Conservation (phyloP, 1,284 basidiomycete species). For the Trametes polyzona region DNA sequence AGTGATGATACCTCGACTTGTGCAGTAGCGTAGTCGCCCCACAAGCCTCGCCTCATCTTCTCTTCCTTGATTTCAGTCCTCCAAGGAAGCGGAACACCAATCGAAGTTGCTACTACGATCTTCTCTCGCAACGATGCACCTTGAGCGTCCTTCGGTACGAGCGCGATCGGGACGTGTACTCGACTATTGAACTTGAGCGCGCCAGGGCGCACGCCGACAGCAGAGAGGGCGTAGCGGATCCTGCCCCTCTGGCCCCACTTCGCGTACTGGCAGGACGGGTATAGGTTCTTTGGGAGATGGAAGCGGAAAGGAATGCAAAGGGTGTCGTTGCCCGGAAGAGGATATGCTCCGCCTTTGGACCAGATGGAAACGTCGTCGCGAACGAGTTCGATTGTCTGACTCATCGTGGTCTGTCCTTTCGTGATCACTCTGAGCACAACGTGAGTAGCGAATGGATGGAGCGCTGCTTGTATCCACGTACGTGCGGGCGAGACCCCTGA, state of each 20-base stretch:
- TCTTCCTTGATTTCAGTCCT: slow-evolving; percentile 8
- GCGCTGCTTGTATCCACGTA: neutral
- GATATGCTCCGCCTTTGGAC: slow-evolving; percentile 22
- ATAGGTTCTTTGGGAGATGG: slow-evolving; percentile 23
- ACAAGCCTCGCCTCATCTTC: slow-evolving; percentile 26
- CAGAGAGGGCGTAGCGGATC: slow-evolving; percentile 24
- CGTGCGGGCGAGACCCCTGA: slow-evolving; percentile 1
- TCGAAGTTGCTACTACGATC: neutral
- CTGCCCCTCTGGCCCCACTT: neutral
- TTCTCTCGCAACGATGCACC: slow-evolving; percentile 6
- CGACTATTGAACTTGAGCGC: slow-evolving; percentile 18
- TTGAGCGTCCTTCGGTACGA: slow-evolving; percentile 22
- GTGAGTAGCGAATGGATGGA: neutral
- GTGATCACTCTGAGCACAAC: neutral
- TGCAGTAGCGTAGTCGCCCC: slow-evolving; percentile 27
- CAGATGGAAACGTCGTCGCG: slow-evolving; percentile 21
- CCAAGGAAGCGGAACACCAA: slow-evolving; percentile 5
- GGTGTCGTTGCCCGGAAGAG: slow-evolving; percentile 22
- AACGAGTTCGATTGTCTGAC: slow-evolving; percentile 7
- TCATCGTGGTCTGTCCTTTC: neutral
- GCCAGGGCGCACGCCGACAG: slow-evolving; percentile 26
- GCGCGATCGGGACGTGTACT: slow-evolving; percentile 16
- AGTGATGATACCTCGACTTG: slow-evolving; percentile 18
- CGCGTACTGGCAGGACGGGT: slow-evolving; percentile 29
- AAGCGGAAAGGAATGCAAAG: slow-evolving; percentile 29